These are phyloP conservation scores for Botrytis paeoniae DNA, from an alignment of 2,329 filamentous ascomycete genomes.

Conservation along the genomic window DNA sequence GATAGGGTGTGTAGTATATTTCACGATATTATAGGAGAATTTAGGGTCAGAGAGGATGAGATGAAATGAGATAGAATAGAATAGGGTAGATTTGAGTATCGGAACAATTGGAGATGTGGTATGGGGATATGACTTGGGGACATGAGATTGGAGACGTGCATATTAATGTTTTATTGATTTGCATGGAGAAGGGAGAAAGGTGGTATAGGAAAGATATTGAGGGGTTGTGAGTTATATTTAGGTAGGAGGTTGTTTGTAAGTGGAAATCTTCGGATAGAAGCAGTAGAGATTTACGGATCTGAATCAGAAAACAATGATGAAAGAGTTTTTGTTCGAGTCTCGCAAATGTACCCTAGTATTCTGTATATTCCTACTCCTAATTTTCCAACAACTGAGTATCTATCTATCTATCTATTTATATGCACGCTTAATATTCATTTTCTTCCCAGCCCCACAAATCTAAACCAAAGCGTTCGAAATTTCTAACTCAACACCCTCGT, in stretches of 20 bases:
- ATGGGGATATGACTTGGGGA: no score
- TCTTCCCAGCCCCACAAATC: not conserved
- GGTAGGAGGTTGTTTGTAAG: not conserved
- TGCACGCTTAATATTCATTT: not conserved
- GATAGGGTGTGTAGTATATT: no score
- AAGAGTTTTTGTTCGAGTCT: not conserved
- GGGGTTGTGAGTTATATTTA: not conserved
- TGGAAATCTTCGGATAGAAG: not conserved
- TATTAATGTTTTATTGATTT: no score
- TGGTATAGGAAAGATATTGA: not conserved
- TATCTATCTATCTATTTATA: not conserved
- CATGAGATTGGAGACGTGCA: no score
- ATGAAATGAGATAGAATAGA: no score
- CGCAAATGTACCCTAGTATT: not conserved
- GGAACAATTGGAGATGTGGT: no score
- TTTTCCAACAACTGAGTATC: not conserved
- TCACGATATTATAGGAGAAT: no score
- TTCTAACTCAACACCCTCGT: conserved; percentile 40
- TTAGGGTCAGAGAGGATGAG: no score
- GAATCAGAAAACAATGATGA: not conserved
- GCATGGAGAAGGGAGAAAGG: no score
- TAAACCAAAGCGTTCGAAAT: conserved; percentile 29
- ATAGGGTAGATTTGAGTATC: no score
- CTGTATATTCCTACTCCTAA: not conserved
- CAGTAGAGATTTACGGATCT: not conserved